phyloP scores from a whole-genome alignment of 2,329 filamentous ascomycete species.

The Raffaelea ambrosiae region DNA sequence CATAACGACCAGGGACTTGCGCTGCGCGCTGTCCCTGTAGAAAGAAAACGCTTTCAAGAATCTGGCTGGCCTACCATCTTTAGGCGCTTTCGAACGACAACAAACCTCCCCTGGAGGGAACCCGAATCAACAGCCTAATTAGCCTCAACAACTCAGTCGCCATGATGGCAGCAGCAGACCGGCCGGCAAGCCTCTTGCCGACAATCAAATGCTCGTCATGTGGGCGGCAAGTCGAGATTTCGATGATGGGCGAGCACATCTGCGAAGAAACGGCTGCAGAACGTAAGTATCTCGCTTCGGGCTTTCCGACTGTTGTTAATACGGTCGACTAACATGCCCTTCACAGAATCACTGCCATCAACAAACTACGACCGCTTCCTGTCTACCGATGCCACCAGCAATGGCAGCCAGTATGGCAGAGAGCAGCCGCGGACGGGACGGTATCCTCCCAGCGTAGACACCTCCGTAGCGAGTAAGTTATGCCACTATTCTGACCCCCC shows the following conservation, averaged over 20 bases:
- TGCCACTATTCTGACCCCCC: constrained; percentile 1
- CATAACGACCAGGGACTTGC: neutral
- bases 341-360: neutral
- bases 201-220: constrained; percentile 85
- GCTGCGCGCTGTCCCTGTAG: too few relatives aligned
- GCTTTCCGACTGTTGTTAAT: neutral
- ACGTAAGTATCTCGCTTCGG: constrained; percentile 23
- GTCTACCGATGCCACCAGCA: constrained; percentile 17
- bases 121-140: neutral
- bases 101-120: neutral
- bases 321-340: neutral
- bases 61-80: too few relatives aligned
- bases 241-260: constrained; percentile 76
- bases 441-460: constrained; percentile 45
- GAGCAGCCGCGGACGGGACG: constrained; percentile 22
- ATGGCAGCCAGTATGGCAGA: neutral
- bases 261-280: constrained; percentile 47
- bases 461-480: constrained; percentile 46
- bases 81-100: too few relatives aligned
- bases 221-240: constrained; percentile 69
- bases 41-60: neutral
- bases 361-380: constrained; percentile 25
- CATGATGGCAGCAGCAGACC: constrained; percentile 14
- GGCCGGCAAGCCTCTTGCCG: constrained; percentile 62
- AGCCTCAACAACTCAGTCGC: neutral